Base-by-base conservation (phyloP, 2,329 filamentous ascomycete species). In the Fusarium papillatum region DNA sequence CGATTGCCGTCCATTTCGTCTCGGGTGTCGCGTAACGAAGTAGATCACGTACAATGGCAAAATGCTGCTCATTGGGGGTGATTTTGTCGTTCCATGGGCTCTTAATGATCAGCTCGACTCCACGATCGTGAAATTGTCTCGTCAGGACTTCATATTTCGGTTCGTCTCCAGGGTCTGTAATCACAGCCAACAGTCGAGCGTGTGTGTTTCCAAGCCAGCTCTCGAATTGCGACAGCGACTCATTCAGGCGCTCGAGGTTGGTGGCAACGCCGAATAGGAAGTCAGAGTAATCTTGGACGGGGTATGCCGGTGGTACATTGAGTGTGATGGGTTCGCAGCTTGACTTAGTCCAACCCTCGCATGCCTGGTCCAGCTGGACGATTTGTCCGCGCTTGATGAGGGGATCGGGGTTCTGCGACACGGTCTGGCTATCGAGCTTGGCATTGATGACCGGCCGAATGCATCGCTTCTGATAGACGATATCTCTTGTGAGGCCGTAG, bases 221-320 rank as follows among this genome's bases (percentile, higher is more conserved):
- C 17, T 86, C 82, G 68, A 92, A 90, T 19, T 87, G 84, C 14
- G 86, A 82, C 41, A 91, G 81, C 1, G 90, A 89, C 9, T 86
- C 84, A 46, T 86, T 81, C 67, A 92, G 81, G 39, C 90, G 86
- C 31, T 85, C 84, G 38, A 88, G 83, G 10, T 84, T 87, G 26
- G 90, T 91, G 1, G 90, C 89, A 7, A 92, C 86, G 67, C 90
- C 90, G 71, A 93, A 92, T 68, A 90, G 81, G 55, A 91, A 85
- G 64, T 91, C 86, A 0, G 85, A 82, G 73, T 90, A 89, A 11
- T 84, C 84, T 36, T 82, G 76, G 36, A 80, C 78, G 0, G 87
- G 85, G 62, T 86, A 86, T 1, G 87, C 84, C 0, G 77, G 75
- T 1, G 89, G 86, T 1, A 91, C 88, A 5, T 83, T 78, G 9